phyloP scores from a whole-genome alignment of 495 filamentous ascomycete species.

The Monascus purpureus region DNA sequence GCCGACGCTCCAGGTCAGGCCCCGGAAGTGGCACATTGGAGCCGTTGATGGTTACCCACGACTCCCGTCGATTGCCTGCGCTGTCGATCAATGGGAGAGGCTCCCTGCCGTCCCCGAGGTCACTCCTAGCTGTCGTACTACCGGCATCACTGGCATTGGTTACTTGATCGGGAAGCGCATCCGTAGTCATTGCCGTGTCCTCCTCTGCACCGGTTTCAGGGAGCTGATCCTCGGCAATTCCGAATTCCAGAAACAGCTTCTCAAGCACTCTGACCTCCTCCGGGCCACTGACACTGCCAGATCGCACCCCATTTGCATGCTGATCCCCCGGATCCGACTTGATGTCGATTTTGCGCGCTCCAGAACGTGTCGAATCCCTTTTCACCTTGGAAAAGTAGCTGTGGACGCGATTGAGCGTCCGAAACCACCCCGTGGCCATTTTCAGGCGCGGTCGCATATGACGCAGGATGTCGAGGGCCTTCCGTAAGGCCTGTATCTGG shows the following conservation, averaged over 20 bases:
- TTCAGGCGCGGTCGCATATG: slow-evolving; percentile 53
- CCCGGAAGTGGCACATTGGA: slow-evolving; percentile 21
- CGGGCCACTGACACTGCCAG: slow-evolving; percentile 45
- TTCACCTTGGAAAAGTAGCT: slow-evolving; percentile 52
- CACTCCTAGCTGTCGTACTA: slow-evolving; percentile 29
- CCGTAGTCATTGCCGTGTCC: slow-evolving; percentile 16
- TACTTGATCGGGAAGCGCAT: slow-evolving; percentile 16
- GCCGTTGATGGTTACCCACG: slow-evolving; percentile 33
- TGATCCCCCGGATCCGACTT: slow-evolving; percentile 20
- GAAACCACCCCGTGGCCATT: slow-evolving; percentile 60
- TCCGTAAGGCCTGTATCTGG: slow-evolving; percentile 30
- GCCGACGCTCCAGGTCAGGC: slow-evolving; percentile 28
- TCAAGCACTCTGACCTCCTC: slow-evolving; percentile 58
- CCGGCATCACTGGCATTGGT: slow-evolving; percentile 27
- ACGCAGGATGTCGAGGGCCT: slow-evolving; percentile 37
- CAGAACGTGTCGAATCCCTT: slow-evolving; percentile 38
- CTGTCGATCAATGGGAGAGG: slow-evolving; percentile 12
- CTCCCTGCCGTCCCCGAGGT: slow-evolving; percentile 24
- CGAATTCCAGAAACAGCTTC: slow-evolving; percentile 44
- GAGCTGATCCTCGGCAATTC: slow-evolving; percentile 34
- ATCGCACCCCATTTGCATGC: slow-evolving; percentile 24
- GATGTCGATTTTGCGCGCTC: slow-evolving; percentile 26
- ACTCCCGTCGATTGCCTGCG: slow-evolving; percentile 25
- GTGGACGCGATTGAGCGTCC: slow-evolving; percentile 52
- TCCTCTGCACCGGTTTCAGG: slow-evolving; percentile 17